Conservation (phyloP, 306 rosid genomes). For the Malus orientalis region DNA sequence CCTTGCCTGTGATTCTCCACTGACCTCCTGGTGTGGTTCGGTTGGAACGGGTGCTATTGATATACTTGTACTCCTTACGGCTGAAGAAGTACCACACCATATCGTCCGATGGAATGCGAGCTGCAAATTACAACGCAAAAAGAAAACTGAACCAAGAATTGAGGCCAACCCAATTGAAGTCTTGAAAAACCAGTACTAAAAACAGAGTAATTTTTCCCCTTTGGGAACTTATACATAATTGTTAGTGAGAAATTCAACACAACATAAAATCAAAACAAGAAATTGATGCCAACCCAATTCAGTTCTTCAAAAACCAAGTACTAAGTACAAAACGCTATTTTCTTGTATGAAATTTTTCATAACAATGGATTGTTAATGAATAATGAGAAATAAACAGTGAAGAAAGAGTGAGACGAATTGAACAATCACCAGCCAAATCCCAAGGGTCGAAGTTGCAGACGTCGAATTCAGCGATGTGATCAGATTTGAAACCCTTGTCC, state of each 20-base stretch:
- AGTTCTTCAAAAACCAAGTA: background rate
- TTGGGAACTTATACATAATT: background rate
- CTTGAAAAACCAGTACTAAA: background rate
- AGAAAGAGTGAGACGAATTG: no score
- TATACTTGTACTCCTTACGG: conserved; percentile 27
- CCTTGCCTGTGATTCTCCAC: conserved; percentile 53
- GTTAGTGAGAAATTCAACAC: background rate
- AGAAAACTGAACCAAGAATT: background rate
- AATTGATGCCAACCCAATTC: background rate
- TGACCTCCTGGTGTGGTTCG: conserved; percentile 37
- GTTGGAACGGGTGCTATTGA: conserved; percentile 20
- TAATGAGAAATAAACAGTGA: background rate
- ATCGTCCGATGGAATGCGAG: background rate
- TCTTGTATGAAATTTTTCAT: background rate
- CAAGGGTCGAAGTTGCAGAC: conserved; percentile 44
- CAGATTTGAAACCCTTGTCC: background rate
- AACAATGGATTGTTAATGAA: background rate
- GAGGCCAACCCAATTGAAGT: background rate
- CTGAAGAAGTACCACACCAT: conserved; percentile 49
- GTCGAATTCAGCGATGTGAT: conserved; percentile 32
- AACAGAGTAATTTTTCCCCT: background rate
- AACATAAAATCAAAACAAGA: background rate
- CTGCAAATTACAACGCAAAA: conserved; percentile 8
- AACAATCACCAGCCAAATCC: conserved; percentile 33
- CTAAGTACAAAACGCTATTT: background rate